Base-by-base conservation (phyloP, 257 asterid genomes). In the Eustoma russellianum region DNA sequence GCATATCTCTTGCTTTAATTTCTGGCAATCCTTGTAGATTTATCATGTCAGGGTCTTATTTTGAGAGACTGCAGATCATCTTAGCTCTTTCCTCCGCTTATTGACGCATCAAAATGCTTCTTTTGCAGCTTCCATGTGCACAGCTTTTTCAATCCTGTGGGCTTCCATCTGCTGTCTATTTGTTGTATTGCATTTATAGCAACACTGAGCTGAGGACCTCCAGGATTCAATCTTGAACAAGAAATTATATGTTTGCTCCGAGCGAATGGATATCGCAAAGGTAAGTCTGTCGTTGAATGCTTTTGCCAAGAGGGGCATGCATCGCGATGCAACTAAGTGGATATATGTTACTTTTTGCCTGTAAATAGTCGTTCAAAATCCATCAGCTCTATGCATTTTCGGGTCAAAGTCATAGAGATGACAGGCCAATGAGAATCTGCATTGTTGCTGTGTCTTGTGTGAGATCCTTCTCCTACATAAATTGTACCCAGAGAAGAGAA, bases 351-450 rank as follows among this genome's bases (percentile, higher is more conserved):
- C 65, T 74, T 69, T 70, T 68, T 75, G 72, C 68, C 35, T 83
- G 94, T 87, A 87, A 77, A 87, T 87, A 87, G 70, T 69, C 45
- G 73, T 65, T 77, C 68, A 62, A 70, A 61, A 67, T 35, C 50
- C 51, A 62, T 41, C 66, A 74, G 80, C 73, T 14, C 50, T 57
- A 69, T 70, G 88, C 86, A 68, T 66, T 67, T 67, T 73, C 77
- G 66, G 94, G 94, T 87, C 94, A 81, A 87, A 87, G 96, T 87
- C 86, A 77, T 85, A 65, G 57, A 71, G 92, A 86, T 77, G 96
- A 84, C 96, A 43, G 96, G 92, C 94, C 83, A 53, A 34, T 61
- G 67, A 65, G 68, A 70, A 65, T 55, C 55, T 75, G 76, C 67
- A 74, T 59, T 64, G 66, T 76, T 63, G 50, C 86, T 61, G 74